Percentiles rank a stretch among this genome's conserved stretches.
These are phyloP conservation scores for Forsythia suspensa DNA, from an alignment of 257 asterid genomes.

Conservation along the genomic window DNA sequence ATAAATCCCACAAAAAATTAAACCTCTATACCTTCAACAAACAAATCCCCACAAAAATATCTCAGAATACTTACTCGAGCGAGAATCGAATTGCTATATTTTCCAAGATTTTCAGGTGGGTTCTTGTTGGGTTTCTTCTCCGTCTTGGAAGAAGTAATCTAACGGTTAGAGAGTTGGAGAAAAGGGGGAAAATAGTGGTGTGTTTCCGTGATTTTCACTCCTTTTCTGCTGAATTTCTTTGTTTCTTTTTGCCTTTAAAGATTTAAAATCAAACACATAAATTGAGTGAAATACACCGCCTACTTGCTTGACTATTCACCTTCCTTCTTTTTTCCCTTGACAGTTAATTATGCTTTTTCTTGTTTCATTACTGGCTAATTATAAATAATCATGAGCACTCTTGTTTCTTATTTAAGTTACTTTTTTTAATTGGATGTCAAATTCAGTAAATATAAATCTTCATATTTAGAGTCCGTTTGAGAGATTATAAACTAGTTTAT, in stretches of 20 bases:
- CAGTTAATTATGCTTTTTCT: not conserved
- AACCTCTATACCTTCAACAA: constrained; percentile 17
- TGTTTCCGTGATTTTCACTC: constrained; percentile 2
- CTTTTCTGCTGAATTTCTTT: not conserved
- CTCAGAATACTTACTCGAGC: not conserved
- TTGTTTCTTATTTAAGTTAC: too few relatives aligned
- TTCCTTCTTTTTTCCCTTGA: not conserved
- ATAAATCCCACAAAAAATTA: not conserved
- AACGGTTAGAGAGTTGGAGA: not conserved
- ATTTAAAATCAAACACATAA: not conserved
- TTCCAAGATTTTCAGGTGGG: not conserved
- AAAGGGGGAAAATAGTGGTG: not conserved
- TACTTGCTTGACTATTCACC: constrained; percentile 18
- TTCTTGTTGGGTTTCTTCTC: not conserved
- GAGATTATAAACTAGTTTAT: too few relatives aligned
- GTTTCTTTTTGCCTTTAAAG: not conserved
- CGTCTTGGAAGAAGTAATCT: not conserved
- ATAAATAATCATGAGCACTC: too few relatives aligned
- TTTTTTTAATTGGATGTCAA: too few relatives aligned
- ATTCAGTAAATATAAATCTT: too few relatives aligned
- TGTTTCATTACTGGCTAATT: not conserved
- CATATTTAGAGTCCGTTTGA: too few relatives aligned
- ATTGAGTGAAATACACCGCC: not conserved
- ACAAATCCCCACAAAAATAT: not conserved
- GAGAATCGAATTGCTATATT: not conserved